Evolutionary conservation across 805 yeast genomes (phyloP), one percentile per base, ranked within the genome.

Genomic region (Scheffersomyces stipitis): DNA sequence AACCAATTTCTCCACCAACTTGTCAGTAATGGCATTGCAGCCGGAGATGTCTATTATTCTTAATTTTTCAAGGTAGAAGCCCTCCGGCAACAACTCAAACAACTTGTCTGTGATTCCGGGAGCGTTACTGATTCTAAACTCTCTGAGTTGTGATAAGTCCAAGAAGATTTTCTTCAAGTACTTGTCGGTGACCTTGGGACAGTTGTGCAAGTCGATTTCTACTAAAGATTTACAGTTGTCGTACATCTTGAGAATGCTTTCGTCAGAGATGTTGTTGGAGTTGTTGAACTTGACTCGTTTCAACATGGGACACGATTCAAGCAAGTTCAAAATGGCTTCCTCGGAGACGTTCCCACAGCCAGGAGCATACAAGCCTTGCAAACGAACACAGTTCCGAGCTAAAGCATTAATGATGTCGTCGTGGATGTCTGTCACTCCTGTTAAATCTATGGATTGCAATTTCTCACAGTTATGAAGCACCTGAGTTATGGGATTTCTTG

Each of bases 291-390:
- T 87, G 34, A 91, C 80, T 49, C 98, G 73, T 54, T 89, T 87
- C 45, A 91, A 68, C 71, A 80, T 71, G 2, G 84, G 85, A 41
- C 96, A 87, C 23, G 71, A 69, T 22, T 63, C 51, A 9, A 87
- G 73, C 41, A 90, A 68, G 26, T 63, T 61, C 22, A 76, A 50
- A 9, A 91, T 71, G 2, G 91, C 85, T 3, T 54, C 64, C 44
- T 85, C 86, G 4, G 84, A 70, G 3, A 91, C 81, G n/a, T 68
- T 62, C 26, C 76, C 77, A 39, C 96, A 89, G 4, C 86, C 86
- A 1, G 96, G 90, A 0, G 93, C 93, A 56, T 89, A 90, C 31
- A 90, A 67, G 1, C 96, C 96, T 63, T 91, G 97, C 30, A 91
- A 69, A 31, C 91, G 66, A 26, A 77, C 75, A 59, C 96, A 90